Evolutionary conservation across 306 rosid genomes (phyloP).

Genomic region (Hippophae rhamnoides): DNA sequence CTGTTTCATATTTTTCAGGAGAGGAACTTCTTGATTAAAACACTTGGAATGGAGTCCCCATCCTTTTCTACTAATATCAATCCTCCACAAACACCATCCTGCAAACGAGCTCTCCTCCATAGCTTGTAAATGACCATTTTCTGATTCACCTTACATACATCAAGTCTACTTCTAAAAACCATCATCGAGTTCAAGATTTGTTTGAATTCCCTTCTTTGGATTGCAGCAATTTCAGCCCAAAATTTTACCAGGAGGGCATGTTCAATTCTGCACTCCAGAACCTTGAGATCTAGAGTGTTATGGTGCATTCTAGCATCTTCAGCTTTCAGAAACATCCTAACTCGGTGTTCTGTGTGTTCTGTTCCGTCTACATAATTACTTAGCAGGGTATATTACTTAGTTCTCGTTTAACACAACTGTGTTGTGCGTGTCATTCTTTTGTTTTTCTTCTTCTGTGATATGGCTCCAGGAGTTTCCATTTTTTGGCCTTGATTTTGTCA

Average conservation of each 20-base stretch:
- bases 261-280: constrained; percentile 36
- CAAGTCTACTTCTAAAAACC: constrained; percentile 20
- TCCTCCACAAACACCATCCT: constrained; percentile 69
- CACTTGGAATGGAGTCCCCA: constrained; percentile 91
- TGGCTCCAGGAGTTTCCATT: constrained; percentile 60
- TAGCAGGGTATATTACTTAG: constrained; percentile 4
- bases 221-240: constrained; percentile 67
- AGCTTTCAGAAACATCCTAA: constrained; percentile 33
- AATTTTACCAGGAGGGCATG: constrained; percentile 60
- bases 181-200: constrained; percentile 24
- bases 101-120: constrained; percentile 94
- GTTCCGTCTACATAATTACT: constrained; percentile 13
- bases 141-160: constrained; percentile 25
- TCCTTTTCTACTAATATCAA: constrained; percentile 30
- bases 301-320: constrained; percentile 55
- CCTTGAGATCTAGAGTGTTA: constrained; percentile 43
- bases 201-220: constrained; percentile 32
- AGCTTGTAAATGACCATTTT: constrained; percentile 43
- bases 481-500: constrained; percentile 52
- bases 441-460: constrained; percentile 35
- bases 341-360: constrained; percentile 36
- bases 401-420: constrained; percentile 35
- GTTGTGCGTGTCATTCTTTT: constrained; percentile 71
- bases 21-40: constrained; percentile 87
- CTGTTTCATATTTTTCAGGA: constrained; percentile 50